Percentiles rank a stretch among this genome's conserved stretches.
These are phyloP conservation scores for Dothistroma pini DNA, from an alignment of 2,329 filamentous ascomycete species.

Conservation along the genomic window DNA sequence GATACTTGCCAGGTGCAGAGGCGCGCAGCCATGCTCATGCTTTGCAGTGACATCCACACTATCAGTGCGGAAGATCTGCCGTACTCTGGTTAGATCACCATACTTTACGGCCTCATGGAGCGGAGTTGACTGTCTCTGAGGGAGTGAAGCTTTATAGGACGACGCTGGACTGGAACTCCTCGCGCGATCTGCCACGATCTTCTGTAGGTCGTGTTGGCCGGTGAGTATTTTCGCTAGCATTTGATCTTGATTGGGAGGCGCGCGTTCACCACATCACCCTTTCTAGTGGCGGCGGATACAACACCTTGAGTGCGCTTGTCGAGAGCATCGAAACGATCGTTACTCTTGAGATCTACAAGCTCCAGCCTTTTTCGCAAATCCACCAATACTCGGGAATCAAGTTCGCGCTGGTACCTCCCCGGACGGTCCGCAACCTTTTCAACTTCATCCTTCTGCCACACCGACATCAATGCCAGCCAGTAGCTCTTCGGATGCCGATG, in stretches of 20 bases:
- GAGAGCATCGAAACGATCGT: background rate
- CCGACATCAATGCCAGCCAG: background rate
- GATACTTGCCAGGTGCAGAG: background rate
- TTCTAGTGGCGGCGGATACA: background rate
- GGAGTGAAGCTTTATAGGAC: background rate
- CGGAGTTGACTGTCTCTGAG: background rate
- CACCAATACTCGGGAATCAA: background rate
- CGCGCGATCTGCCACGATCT: background rate
- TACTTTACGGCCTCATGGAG: background rate
- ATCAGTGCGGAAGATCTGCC: background rate
- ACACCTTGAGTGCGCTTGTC: background rate
- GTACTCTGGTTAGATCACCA: background rate
- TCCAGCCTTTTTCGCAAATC: background rate
- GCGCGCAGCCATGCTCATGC: background rate
- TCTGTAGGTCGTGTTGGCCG: background rate
- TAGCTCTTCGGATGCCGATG: background rate
- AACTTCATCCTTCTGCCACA: background rate
- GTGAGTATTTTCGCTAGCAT: background rate
- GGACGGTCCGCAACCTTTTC: background rate
- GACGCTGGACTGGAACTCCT: background rate
- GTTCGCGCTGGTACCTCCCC: background rate
- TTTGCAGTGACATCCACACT: background rate
- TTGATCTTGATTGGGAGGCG: background rate
- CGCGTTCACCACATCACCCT: background rate
- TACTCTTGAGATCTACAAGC: background rate